Percentiles rank a stretch among this genome's conserved stretches.
Conservation (phyloP, 208 protist species). For the Trypanosoma avium region DNA sequence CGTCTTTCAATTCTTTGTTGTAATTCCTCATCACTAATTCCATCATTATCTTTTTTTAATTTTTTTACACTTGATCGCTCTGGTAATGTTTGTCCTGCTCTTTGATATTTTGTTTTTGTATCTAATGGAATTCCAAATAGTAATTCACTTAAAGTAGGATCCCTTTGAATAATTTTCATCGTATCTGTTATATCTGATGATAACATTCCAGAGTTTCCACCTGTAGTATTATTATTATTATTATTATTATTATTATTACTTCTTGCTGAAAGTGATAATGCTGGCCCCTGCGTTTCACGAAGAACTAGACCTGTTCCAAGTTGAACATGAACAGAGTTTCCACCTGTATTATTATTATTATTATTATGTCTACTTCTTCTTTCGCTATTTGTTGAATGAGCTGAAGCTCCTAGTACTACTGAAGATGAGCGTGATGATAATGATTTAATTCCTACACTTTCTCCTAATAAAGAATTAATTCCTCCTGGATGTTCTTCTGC, state of each 20-base stretch:
- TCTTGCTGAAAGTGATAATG: too few species aligned
- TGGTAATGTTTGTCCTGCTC: constrained; percentile 26
- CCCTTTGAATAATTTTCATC: not conserved
- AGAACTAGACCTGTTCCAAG: not conserved
- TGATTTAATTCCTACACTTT: too few species aligned
- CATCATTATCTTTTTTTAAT: not conserved
- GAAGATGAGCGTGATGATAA: too few species aligned
- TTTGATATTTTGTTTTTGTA: constrained; percentile 29
- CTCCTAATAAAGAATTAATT: too few species aligned
- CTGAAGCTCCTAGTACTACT: too few species aligned
- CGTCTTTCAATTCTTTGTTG: constrained; percentile 30
- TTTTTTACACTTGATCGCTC: constrained; percentile 3
- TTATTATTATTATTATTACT: too few species aligned
- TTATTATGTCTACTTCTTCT: too few species aligned
- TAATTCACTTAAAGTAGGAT: constrained; percentile 25
- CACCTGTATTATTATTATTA: too few species aligned
- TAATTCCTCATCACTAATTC: constrained; percentile 12
- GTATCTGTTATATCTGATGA: too few species aligned
- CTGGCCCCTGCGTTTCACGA: not conserved
- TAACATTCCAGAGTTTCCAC: too few species aligned
- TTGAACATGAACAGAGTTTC: not conserved
- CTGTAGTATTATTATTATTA: too few species aligned
- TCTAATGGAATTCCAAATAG: constrained; percentile 23
- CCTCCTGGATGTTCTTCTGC: constrained; percentile 17
- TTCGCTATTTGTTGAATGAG: too few species aligned